phyloP scores from a whole-genome alignment of 176 grass and related monocot species.

The Tuctoria greenei region DNA sequence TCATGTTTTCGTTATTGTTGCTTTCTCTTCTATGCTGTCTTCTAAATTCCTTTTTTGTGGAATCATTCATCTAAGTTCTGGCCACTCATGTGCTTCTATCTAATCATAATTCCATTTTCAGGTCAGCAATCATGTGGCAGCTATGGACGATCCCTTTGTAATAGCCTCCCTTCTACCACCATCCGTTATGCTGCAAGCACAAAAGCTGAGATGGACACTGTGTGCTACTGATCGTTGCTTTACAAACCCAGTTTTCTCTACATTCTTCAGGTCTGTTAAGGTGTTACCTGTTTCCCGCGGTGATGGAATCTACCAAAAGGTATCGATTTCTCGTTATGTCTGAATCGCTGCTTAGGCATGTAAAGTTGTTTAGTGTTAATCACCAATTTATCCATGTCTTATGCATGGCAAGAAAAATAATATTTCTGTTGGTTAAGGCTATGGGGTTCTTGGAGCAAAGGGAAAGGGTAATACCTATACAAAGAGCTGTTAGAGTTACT shows the following conservation, averaged over 20 bases:
- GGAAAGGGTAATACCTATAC: not conserved
- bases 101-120: conserved; percentile 38
- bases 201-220: conserved; percentile 90
- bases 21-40: not conserved
- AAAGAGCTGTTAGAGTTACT: not conserved
- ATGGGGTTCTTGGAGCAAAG: too few species aligned
- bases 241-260: conserved; percentile 75
- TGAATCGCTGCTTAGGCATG: not conserved
- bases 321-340: conserved; percentile 33
- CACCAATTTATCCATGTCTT: not conserved
- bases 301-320: conserved; percentile 92
- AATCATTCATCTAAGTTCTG: not conserved
- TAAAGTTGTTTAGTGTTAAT: conserved; percentile 5
- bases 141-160: conserved; percentile 87
- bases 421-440: not conserved
- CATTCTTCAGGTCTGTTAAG: conserved; percentile 87
- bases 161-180: conserved; percentile 86
- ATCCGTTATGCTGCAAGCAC: conserved; percentile 69
- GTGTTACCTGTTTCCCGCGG: conserved; percentile 91
- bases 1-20: not conserved
- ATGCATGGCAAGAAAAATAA: not conserved
- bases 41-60: not conserved
- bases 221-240: conserved; percentile 94
- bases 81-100: not conserved
- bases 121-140: conserved; percentile 97